These are phyloP conservation scores for Mucor indicus DNA, from an alignment of 371 early-diverging fungal species.

Conservation along the genomic window DNA sequence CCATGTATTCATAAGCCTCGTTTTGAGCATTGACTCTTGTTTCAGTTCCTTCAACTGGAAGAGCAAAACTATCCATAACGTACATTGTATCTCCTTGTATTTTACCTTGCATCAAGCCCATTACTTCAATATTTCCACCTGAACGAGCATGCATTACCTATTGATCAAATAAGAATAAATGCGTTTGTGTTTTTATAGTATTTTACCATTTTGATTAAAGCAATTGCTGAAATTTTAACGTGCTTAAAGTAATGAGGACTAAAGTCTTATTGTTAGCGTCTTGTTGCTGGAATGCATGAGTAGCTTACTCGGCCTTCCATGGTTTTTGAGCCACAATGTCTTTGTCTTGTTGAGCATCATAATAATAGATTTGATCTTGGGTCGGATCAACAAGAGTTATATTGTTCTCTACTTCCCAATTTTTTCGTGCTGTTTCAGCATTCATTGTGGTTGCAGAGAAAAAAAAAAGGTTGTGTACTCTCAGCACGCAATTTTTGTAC, in stretches of 20 bases:
- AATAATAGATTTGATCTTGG: slow-evolving; percentile 75
- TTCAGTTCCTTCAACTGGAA: slow-evolving; percentile 98
- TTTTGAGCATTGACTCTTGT: slow-evolving; percentile 96
- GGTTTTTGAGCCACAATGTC: slow-evolving; percentile 63
- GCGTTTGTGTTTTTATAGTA: not conserved
- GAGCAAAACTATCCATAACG: slow-evolving; percentile 95
- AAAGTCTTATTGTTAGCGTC: slow-evolving; percentile 1
- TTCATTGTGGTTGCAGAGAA: no score
- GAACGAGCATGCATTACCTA: slow-evolving; percentile 94
- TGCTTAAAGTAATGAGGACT: slow-evolving; percentile 89
- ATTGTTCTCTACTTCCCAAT: slow-evolving; percentile 86
- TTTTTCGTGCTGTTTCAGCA: slow-evolving; percentile 65
- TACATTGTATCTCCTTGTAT: slow-evolving; percentile 85
- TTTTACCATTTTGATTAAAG: slow-evolving; percentile 95
- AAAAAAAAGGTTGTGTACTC: no score
- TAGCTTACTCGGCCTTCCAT: slow-evolving; percentile 82
- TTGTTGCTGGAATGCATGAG: not conserved
- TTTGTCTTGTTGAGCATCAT: slow-evolving; percentile 69
- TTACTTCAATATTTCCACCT: slow-evolving; percentile 95
- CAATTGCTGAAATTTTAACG: slow-evolving; percentile 92
- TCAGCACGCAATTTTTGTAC: no score
- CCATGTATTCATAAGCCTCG: slow-evolving; percentile 97
- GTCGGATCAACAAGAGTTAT: slow-evolving; percentile 66
- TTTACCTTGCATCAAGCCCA: slow-evolving; percentile 98
- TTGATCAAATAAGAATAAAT: not conserved